Evolutionary conservation across 768 basidiomycete species (phyloP).

Genomic region (Trametopsis cervina): DNA sequence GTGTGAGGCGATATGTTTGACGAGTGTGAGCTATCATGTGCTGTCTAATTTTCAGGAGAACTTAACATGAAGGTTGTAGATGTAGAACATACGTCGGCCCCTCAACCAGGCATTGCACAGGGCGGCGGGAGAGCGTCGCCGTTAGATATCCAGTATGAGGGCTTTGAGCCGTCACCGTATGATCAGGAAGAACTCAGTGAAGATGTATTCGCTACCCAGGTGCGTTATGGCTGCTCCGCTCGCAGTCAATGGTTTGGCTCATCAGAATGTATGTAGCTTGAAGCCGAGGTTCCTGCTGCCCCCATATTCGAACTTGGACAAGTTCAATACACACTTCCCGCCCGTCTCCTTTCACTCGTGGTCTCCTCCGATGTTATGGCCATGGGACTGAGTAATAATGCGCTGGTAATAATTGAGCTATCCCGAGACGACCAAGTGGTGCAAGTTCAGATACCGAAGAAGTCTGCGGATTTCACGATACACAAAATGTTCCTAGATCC

Average conservation of each 20-base stretch:
- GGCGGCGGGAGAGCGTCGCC: conserved; percentile 30
- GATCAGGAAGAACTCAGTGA: conserved; percentile 43
- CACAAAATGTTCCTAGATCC: conserved; percentile 89
- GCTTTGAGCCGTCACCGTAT: conserved; percentile 74
- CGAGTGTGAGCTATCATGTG: conserved; percentile 28
- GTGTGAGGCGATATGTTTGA: too few species aligned
- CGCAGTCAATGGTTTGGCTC: background rate
- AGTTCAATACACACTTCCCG: conserved; percentile 86
- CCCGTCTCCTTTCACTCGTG: conserved; percentile 73
- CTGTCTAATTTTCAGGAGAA: conserved; percentile 3
- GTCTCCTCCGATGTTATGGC: conserved; percentile 84
- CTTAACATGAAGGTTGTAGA: conserved; percentile 37
- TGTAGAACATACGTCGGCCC: conserved; percentile 74
- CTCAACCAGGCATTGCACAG: conserved; percentile 32
- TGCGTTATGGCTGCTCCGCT: conserved; percentile 14
- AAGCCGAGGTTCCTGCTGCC: conserved; percentile 30
- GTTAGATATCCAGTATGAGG: conserved; percentile 73
- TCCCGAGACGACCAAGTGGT: conserved; percentile 81
- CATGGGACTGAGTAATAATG: conserved; percentile 74
- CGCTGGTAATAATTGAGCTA: conserved; percentile 84
- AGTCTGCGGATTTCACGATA: conserved; percentile 69
- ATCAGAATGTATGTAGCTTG: conserved; percentile 5
- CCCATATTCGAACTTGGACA: conserved; percentile 79
- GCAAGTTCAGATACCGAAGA: conserved; percentile 70
- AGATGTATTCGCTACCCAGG: conserved; percentile 27